Evolutionary conservation across 306 rosid genomes (phyloP).

Genomic region (Cucurbita ficifolia): DNA sequence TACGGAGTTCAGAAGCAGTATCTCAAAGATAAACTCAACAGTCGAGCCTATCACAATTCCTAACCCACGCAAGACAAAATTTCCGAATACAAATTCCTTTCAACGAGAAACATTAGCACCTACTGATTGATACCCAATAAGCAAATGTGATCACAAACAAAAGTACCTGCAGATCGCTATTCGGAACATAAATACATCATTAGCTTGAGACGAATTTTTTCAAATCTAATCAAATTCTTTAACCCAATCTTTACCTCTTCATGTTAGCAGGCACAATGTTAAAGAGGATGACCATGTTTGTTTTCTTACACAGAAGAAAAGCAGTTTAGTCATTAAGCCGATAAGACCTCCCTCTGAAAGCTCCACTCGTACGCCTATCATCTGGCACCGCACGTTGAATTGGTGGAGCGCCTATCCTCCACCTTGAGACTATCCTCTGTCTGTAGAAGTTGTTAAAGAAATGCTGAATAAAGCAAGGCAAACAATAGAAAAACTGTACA

Average conservation of each 20-base stretch:
- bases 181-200: no score
- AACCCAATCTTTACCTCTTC: neutral
- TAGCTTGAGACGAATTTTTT: neutral
- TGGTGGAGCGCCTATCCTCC: conserved; percentile 63
- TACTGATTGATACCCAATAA: neutral
- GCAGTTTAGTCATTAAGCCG: conserved; percentile 36
- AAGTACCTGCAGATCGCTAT: no score
- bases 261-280: neutral
- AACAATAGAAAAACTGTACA: neutral
- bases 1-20: neutral
- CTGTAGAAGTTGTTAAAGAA: conserved; percentile 44
- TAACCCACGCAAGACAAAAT: neutral
- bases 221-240: neutral
- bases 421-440: conserved; percentile 54
- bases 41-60: neutral
- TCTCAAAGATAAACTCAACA: neutral
- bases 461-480: neutral
- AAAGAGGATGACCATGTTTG: neutral
- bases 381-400: conserved; percentile 24
- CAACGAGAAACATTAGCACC: neutral
- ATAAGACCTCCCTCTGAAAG: conserved; percentile 82
- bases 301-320: neutral
- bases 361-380: conserved; percentile 34
- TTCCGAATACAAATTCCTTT: neutral
- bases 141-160: no score